Conservation (phyloP, 2,329 filamentous ascomycete species). For the Venturia nashicola region DNA sequence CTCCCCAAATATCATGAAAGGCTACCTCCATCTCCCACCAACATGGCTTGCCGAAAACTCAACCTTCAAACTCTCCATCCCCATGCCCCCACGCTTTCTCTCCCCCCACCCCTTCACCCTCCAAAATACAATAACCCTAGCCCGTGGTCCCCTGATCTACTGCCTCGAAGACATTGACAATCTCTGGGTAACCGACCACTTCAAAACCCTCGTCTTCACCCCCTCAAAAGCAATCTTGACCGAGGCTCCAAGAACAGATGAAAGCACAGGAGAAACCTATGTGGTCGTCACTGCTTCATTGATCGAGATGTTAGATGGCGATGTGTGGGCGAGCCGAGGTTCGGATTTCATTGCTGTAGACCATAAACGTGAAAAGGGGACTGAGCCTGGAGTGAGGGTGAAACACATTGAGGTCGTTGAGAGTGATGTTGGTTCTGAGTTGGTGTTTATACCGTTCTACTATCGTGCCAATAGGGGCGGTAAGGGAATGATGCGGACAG, state of each 20-base stretch:
- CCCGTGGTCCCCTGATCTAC: constrained; percentile 47
- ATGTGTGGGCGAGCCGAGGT: background rate
- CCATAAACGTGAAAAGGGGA: constrained; percentile 9
- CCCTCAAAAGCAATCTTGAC: background rate
- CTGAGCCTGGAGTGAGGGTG: background rate
- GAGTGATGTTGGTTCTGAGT: constrained; percentile 15
- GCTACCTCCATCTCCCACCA: constrained; percentile 37
- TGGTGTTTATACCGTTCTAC: constrained; percentile 44
- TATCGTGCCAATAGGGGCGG: constrained; percentile 43
- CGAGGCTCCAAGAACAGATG: constrained; percentile 3
- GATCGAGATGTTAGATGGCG: background rate
- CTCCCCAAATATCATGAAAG: constrained; percentile 26
- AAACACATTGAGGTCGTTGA: background rate
- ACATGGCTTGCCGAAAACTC: constrained; percentile 28
- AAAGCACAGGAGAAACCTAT: constrained; percentile 1
- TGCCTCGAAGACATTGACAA: constrained; percentile 50
- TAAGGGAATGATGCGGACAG: constrained; percentile 41
- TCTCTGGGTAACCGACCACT: constrained; percentile 42
- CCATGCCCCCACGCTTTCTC: constrained; percentile 36
- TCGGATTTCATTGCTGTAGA: constrained; percentile 8
- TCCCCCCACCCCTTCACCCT: constrained; percentile 44
- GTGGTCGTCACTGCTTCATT: background rate
- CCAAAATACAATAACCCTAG: constrained; percentile 41
- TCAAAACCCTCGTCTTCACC: constrained; percentile 24
- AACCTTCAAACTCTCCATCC: constrained; percentile 32